These are phyloP conservation scores for Rhododendron williamsianum DNA, from an alignment of 148 eudicot species.

Conservation along the genomic window DNA sequence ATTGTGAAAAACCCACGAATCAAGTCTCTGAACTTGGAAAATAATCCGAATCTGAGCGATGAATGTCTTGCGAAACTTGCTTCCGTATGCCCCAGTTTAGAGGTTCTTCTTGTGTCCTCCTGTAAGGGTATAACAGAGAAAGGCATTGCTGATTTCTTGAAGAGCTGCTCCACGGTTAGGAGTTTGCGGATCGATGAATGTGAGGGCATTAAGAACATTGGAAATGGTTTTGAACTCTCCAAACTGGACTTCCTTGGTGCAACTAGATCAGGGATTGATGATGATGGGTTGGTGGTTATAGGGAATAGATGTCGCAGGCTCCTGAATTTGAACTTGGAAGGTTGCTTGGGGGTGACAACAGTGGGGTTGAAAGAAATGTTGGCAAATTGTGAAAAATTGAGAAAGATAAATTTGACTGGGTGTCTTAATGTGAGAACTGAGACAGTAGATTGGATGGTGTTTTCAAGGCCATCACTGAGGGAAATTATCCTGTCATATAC, in stretches of 20 bases:
- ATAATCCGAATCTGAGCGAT: constrained; percentile 20
- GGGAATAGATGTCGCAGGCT: constrained; percentile 45
- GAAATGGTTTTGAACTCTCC: constrained; percentile 35
- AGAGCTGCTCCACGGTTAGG: constrained; percentile 30
- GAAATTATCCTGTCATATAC: constrained; percentile 38
- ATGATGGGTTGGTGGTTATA: constrained; percentile 40
- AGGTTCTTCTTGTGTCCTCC: constrained; percentile 43
- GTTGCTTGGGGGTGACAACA: constrained; percentile 40
- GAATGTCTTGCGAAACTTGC: constrained; percentile 41
- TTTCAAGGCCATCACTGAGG: constrained; percentile 46
- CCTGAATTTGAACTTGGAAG: constrained; percentile 35
- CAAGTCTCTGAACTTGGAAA: constrained; percentile 26
- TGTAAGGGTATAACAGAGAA: constrained; percentile 36
- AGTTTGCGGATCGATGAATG: constrained; percentile 45
- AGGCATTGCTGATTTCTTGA: constrained; percentile 44
- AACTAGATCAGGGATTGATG: constrained; percentile 40
- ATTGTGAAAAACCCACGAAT: constrained; percentile 24
- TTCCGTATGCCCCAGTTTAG: constrained; percentile 47
- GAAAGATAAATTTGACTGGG: constrained; percentile 39
- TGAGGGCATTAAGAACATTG: constrained; percentile 35
- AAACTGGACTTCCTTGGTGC: constrained; percentile 40
- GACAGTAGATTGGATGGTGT: constrained; percentile 38
- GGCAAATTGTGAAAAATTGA: constrained; percentile 36
- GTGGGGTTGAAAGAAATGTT: constrained; percentile 16
- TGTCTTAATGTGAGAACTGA: constrained; percentile 33